phyloP scores from a whole-genome alignment of 129 eudicot genomes.

The Dittrichia graveolens region DNA sequence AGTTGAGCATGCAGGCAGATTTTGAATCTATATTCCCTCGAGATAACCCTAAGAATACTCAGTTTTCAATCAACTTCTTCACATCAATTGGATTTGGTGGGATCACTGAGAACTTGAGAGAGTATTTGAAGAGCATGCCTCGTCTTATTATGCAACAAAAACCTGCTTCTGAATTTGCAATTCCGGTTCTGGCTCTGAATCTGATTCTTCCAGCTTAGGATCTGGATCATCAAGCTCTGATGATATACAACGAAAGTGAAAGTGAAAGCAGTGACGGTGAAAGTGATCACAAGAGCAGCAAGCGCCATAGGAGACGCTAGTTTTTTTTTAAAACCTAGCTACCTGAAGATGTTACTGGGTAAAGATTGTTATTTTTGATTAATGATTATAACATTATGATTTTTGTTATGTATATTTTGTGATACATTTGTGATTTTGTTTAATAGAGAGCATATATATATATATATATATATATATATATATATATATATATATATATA shows the following conservation, averaged over 20 bases:
- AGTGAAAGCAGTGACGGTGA: slow-evolving; percentile 48
- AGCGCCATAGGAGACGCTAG: slow-evolving; percentile 46
- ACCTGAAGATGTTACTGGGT: neutral
- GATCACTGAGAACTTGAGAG: slow-evolving; percentile 85
- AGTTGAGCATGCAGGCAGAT: slow-evolving; percentile 78
- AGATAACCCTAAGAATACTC: slow-evolving; percentile 82
- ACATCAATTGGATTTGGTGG: slow-evolving; percentile 98
- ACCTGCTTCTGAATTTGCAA: slow-evolving; percentile 69
- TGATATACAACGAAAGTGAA: slow-evolving; percentile 52
- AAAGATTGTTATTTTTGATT: neutral
- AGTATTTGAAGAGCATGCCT: slow-evolving; percentile 92
- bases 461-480: no score
- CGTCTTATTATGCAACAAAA: slow-evolving; percentile 92
- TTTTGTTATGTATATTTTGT: slow-evolving; percentile 21
- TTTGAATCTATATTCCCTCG: slow-evolving; percentile 85
- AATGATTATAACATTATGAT: slow-evolving; percentile 8
- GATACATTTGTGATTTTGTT: slow-evolving; percentile 33
- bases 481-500: no score
- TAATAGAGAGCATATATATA: slow-evolving; percentile 14
- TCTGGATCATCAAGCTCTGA: slow-evolving; percentile 63
- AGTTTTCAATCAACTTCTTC: slow-evolving; percentile 88
- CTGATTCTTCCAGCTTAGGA: slow-evolving; percentile 47
- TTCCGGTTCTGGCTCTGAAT: slow-evolving; percentile 29
- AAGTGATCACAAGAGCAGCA: slow-evolving; percentile 47
- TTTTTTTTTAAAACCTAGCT: neutral